Evolutionary conservation across 2,329 filamentous ascomycete species (phyloP), one percentile per base, ranked within the genome.

Genomic region (Fusarium xylarioides): DNA sequence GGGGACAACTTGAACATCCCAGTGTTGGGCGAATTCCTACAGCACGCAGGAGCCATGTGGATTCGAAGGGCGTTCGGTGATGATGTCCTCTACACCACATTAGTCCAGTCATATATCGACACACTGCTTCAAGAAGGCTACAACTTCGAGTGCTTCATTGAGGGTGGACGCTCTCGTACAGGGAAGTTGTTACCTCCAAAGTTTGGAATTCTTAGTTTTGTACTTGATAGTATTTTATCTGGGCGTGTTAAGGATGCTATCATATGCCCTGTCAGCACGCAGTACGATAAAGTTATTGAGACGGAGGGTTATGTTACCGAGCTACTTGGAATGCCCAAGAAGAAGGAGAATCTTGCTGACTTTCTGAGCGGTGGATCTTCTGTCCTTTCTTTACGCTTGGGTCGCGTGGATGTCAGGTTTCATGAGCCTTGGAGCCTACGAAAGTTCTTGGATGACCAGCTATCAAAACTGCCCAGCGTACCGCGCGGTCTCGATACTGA

Each of bases 261-360:
- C 46, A 94, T 99, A 58, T 97, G 95, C 76, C 96, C 96, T 1
- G 96, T 99, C 50, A 97, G 93, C 81, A 98, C 95, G 2, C 96
- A 99, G 80, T 99, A 99, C 80, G 96, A 99, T 86, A 99, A 98
- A 80, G 96, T 99, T 63, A 97, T 99, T 67, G 96, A 99, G 82
- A 97, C 97, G 2, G 95, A 97, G 82, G 96, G 95, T 10, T 99
- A 99, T 79, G 95, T 98, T 49, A 96, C 91, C 38, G 96, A 99
- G 81, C 88, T 99, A 5, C 88, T 99, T 1, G 96, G 96, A 7
- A 92, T 97, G 70, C 96, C 96, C 1, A 99, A 99, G 82, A 94
- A 94, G 78, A 97, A 97, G 80, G 96, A 99, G 80, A 98, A 97
- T 70, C 84, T 99, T 42, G 89, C 91, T 38, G 94, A 97, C 77